phyloP scores from a whole-genome alignment of 2,329 filamentous ascomycete species.

The Epichloe bromicola region DNA sequence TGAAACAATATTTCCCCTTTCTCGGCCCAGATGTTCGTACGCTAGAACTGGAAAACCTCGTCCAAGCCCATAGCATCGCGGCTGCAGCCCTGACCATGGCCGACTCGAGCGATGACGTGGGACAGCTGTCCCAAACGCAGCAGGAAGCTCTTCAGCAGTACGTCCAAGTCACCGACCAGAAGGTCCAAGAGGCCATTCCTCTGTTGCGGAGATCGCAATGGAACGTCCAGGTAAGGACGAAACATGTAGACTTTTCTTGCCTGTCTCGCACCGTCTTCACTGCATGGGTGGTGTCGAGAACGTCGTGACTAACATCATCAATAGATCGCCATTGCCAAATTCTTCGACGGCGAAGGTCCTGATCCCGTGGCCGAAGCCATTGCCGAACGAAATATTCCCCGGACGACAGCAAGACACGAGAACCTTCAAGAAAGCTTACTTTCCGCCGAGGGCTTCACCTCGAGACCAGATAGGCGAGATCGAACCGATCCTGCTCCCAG shows the following conservation, averaged over 20 bases:
- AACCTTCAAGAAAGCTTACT: constrained; percentile 54
- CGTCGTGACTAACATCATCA: background rate
- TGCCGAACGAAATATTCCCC: constrained; percentile 48
- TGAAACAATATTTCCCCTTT: background rate
- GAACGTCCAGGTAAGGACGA: constrained; percentile 66
- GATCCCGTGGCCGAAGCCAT: constrained; percentile 70
- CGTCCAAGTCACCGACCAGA: constrained; percentile 76
- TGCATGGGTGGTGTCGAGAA: background rate
- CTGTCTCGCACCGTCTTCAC: no score
- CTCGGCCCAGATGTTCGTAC: background rate
- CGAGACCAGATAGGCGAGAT: constrained; percentile 13
- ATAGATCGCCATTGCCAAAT: constrained; percentile 89
- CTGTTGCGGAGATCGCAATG: constrained; percentile 79
- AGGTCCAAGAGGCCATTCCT: constrained; percentile 60
- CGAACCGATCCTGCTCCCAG: constrained; percentile 60
- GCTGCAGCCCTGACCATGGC: constrained; percentile 15
- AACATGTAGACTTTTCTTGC: background rate
- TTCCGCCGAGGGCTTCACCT: constrained; percentile 14
- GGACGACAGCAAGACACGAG: constrained; percentile 52
- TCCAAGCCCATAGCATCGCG: background rate
- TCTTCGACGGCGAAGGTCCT: constrained; percentile 89
- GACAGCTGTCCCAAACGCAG: constrained; percentile 62
- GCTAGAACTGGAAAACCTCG: background rate
- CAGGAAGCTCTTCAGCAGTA: constrained; percentile 80
- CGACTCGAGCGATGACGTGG: constrained; percentile 36